These are phyloP conservation scores for Erigeron philadelphicus DNA, from an alignment of 140 eudicot species.

Conservation along the genomic window DNA sequence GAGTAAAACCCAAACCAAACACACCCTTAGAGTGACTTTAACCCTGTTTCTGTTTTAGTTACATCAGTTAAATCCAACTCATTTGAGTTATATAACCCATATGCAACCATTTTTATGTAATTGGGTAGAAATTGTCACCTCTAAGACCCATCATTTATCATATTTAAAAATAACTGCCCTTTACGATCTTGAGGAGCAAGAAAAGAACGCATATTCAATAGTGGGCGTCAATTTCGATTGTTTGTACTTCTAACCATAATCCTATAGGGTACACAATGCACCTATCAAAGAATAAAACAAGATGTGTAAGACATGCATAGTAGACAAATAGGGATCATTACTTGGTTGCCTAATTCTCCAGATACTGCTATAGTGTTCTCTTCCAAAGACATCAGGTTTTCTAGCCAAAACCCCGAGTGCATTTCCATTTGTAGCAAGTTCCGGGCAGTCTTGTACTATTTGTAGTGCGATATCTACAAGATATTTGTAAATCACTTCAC, in stretches of 20 bases:
- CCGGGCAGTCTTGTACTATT: slow-evolving; percentile 15
- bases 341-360: neutral
- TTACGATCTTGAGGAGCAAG: too few species aligned
- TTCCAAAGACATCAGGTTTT: slow-evolving; percentile 10
- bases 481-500: neutral
- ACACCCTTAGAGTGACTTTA: neutral
- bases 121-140: neutral
- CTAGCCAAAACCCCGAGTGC: slow-evolving; percentile 8
- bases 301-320: neutral
- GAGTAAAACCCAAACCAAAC: too few species aligned
- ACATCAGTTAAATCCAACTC: neutral
- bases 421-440: slow-evolving; percentile 15
- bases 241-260: neutral
- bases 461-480: slow-evolving; percentile 14
- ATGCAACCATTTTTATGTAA: neutral
- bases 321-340: slow-evolving; percentile 3
- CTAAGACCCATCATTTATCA: neutral
- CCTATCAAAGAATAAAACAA: too few species aligned
- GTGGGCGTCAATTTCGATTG: neutral
- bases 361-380: neutral
- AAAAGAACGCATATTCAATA: neutral
- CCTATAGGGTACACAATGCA: neutral
- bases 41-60: neutral
- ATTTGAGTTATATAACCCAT: neutral
- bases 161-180: neutral